Conservation (phyloP, 1,284 basidiomycete species). For the Neolentinus lepideus region DNA sequence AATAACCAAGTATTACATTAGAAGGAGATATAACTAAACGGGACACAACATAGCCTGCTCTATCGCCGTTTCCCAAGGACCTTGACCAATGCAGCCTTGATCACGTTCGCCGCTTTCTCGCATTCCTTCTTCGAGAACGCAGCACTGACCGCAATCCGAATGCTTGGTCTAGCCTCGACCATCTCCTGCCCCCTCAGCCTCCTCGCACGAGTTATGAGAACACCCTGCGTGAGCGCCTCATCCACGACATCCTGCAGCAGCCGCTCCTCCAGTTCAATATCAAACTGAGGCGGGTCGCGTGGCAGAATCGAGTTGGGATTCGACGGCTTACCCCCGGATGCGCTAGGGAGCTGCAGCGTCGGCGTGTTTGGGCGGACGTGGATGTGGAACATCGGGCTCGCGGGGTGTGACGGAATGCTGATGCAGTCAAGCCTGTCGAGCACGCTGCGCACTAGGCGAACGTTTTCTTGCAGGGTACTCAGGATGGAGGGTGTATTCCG, state of each 20-base stretch:
- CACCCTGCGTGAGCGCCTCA: conserved; percentile 69
- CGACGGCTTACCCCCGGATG: conserved; percentile 25
- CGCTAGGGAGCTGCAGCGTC: conserved; percentile 19
- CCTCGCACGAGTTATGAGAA: conserved; percentile 80
- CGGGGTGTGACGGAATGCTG: conserved; percentile 78
- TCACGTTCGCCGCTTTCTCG: conserved; percentile 76
- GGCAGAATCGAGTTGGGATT: conserved; percentile 37
- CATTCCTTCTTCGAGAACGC: conserved; percentile 85
- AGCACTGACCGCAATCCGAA: conserved; percentile 76
- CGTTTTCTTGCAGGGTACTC: conserved; percentile 74
- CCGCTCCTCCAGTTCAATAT: conserved; percentile 69
- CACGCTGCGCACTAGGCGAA: conserved; percentile 65
- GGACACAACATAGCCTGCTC: not conserved
- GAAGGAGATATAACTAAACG: too few species aligned
- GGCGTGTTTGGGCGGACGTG: conserved; percentile 40
- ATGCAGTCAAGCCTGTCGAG: conserved; percentile 80
- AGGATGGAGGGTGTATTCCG: conserved; percentile 71
- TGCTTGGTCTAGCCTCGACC: conserved; percentile 78
- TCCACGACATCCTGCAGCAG: conserved; percentile 87
- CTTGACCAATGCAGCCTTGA: conserved; percentile 75
- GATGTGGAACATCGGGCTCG: conserved; percentile 87
- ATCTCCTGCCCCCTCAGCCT: conserved; percentile 78
- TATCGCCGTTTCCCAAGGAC: conserved; percentile 45
- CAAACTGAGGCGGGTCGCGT: conserved; percentile 38
- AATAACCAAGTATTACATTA: too few species aligned